Conservation (phyloP, 176 grass and related monocot species). For the Neostapfia colusana region DNA sequence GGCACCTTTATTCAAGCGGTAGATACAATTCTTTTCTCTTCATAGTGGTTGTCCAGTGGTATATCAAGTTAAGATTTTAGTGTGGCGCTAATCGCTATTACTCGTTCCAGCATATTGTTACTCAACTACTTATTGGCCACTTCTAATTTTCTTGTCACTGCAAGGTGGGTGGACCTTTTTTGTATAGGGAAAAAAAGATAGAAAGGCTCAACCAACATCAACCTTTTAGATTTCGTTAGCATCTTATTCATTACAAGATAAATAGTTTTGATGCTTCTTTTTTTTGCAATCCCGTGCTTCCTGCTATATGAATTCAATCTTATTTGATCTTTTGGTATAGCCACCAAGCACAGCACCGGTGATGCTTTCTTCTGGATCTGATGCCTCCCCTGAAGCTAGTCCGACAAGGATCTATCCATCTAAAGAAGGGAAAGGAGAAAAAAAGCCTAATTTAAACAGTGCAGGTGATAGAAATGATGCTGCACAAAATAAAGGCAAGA, state of each 20-base stretch:
- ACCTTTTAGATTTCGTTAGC: neutral
- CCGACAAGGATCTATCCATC: conserved; percentile 40
- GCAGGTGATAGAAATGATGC: conserved; percentile 46
- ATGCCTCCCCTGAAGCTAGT: conserved; percentile 55
- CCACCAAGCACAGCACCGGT: conserved; percentile 47
- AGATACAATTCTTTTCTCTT: neutral
- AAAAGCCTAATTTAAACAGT: conserved; percentile 21
- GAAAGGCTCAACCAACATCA: neutral
- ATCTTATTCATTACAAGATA: neutral
- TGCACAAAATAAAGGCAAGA: conserved; percentile 34
- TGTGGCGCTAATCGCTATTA: neutral
- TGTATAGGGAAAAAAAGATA: neutral
- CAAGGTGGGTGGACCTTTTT: neutral
- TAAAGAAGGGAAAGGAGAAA: conserved; percentile 27
- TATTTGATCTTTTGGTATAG: conserved; percentile 35
- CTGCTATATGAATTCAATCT: neutral
- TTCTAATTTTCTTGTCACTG: neutral
- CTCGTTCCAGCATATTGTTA: neutral
- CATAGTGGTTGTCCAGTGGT: neutral
- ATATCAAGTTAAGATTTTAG: neutral
- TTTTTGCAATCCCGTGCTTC: neutral
- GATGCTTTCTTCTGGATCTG: conserved; percentile 72
- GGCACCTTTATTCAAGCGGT: neutral
- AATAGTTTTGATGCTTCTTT: neutral
- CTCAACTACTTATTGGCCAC: neutral